These are phyloP conservation scores for Ceratobasidium sp. DNA, from an alignment of 1,284 basidiomycete species.

Conservation along the genomic window DNA sequence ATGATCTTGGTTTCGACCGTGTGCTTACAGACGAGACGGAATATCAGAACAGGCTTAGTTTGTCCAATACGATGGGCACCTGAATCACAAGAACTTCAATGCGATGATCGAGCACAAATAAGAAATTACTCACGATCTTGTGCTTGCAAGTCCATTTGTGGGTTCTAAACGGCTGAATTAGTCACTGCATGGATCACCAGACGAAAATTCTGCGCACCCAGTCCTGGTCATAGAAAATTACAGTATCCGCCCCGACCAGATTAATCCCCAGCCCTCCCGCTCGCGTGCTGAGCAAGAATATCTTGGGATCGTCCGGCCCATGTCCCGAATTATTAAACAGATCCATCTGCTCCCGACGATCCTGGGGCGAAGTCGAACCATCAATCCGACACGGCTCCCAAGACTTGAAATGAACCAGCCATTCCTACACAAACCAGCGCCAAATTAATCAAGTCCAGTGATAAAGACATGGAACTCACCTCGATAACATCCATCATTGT, in stretches of 20 bases:
- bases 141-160: conserved; percentile 96
- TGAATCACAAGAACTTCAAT: not conserved
- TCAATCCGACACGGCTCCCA: conserved; percentile 92
- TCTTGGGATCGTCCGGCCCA: conserved; percentile 69
- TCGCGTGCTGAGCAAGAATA: conserved; percentile 93
- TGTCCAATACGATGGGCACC: conserved; percentile 93
- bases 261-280: conserved; percentile 95
- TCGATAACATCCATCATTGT: conserved; percentile 96
- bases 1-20: conserved; percentile 94
- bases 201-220: conserved; percentile 68
- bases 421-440: conserved; percentile 65
- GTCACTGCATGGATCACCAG: conserved; percentile 10
- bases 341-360: conserved; percentile 86
- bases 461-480: conserved; percentile 57
- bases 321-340: conserved; percentile 83
- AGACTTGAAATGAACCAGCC: conserved; percentile 83
- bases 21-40: conserved; percentile 85
- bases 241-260: conserved; percentile 92
- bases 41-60: conserved; percentile 87
- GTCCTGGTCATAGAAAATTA: conserved; percentile 95
- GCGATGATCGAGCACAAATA: not conserved
- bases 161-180: conserved; percentile 68
- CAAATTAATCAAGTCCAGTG: not conserved
- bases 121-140: conserved; percentile 71
- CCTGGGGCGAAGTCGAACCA: conserved; percentile 80